Base-by-base conservation (phyloP, 805 yeast species). In the Myxozyma lipomycoides region DNA sequence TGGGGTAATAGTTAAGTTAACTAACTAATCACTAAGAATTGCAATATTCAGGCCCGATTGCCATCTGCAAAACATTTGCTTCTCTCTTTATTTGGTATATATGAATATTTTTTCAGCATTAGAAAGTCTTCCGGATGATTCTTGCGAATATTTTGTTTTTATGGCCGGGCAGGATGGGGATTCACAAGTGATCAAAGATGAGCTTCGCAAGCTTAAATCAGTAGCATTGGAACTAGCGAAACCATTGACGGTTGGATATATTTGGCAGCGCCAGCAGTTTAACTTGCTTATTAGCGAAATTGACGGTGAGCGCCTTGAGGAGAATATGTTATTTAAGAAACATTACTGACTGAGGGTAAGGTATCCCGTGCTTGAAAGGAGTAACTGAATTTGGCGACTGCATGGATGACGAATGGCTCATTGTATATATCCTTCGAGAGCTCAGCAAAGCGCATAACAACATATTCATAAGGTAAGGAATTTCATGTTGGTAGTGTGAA, bases 371-470 rank as follows among this genome's bases (percentile, higher is more conserved):
- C 37, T 39, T 64, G 38, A 46, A 35, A n/a, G 68, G 68, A 7
- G 28, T 43, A 5, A 58, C 64, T 4, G 60, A 60, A 19, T 62
- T 56, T 41, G 68, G 66, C n/a, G 67, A 61, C 28, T 57, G 63
- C 44, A 37, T 62, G n/a, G 66, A 62, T 36, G 70, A 66, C 51
- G 69, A 67, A 40, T 63, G 66, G 65, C 43, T 62, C 23, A 57
- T 64, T 25, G 63, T 65, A 25, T 62, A 53, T 43, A 45, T 64
- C 6, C 58, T 66, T 30, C 49, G 51, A 7, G 50, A 53, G 38
- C 45, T 63, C 9, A 55, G 57, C n/a, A 28, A 23, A n/a, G 30
- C 23, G 37, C 48, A 48, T 12, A 47, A 48, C 6, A 51, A 56
- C 3, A 53, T 59, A 4, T 52, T 35, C 35, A 45, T 56, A 17